These are phyloP conservation scores for Trametes hirsuta DNA, from an alignment of 1,284 basidiomycete species.

Conservation along the genomic window DNA sequence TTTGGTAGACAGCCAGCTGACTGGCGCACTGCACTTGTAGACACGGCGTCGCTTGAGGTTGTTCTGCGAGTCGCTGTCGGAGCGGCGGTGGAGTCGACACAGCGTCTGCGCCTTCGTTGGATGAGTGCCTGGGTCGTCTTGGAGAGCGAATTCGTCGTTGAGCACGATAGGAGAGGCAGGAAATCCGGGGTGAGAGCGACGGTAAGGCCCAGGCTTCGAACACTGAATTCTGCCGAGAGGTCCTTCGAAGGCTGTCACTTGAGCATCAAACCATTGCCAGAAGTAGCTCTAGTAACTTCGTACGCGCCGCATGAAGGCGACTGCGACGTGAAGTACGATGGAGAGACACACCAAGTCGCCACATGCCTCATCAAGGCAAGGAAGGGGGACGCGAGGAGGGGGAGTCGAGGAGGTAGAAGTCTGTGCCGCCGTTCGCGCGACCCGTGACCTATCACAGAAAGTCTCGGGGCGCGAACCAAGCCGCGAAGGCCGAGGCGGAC, in stretches of 20 bases:
- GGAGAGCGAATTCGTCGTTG: neutral
- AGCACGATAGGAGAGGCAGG: conserved; percentile 9
- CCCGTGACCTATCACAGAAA: conserved; percentile 31
- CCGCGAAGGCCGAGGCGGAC: neutral
- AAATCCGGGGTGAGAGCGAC: neutral
- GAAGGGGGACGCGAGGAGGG: neutral
- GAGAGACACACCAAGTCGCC: neutral
- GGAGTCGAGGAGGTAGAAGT: conserved; percentile 23
- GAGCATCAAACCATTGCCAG: neutral
- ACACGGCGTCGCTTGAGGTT: conserved; percentile 11
- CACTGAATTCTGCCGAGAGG: neutral
- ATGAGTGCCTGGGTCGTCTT: neutral
- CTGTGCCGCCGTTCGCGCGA: conserved; percentile 31
- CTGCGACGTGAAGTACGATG: neutral
- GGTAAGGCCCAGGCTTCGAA: neutral
- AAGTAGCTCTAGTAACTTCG: neutral
- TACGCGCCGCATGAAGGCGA: neutral
- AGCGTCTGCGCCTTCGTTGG: conserved; percentile 6
- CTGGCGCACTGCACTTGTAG: too few species aligned
- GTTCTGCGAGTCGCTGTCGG: conserved; percentile 7
- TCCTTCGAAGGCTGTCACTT: neutral
- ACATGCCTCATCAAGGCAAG: neutral
- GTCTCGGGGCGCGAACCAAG: conserved; percentile 3
- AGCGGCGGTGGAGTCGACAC: conserved; percentile 1
- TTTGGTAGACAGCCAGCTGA: too few species aligned